phyloP scores from a whole-genome alignment of 805 yeast species.

The Saturnispora ahearnii region DNA sequence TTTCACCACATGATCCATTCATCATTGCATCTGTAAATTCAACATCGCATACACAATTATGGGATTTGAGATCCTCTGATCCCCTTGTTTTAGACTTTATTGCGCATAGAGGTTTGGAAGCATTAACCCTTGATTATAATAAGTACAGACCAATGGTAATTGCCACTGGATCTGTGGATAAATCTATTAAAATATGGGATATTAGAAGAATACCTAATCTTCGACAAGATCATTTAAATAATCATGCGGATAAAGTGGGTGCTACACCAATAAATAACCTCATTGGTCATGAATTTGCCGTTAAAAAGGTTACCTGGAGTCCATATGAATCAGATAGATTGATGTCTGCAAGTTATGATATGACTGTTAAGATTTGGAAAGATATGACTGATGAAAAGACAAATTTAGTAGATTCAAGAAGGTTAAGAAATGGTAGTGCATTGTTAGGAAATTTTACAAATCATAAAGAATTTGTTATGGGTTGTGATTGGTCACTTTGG shows the following conservation, averaged over 20 bases:
- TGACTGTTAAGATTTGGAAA: constrained; percentile 84
- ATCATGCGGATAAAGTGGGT: constrained; percentile 30
- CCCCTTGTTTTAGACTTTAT: constrained; percentile 51
- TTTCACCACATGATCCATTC: constrained; percentile 78
- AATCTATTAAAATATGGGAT: constrained; percentile 80
- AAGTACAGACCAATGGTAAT: constrained; percentile 72
- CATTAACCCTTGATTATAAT: constrained; percentile 80
- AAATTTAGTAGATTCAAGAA: constrained; percentile 37
- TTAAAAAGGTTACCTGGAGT: constrained; percentile 76
- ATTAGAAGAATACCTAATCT: constrained; percentile 47
- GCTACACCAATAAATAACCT: constrained; percentile 70
- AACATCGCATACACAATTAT: constrained; percentile 63
- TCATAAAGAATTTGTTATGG: constrained; percentile 86
- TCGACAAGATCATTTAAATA: neutral
- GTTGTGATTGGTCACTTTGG: constrained; percentile 94
- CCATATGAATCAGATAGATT: constrained; percentile 73
- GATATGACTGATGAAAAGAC: constrained; percentile 58
- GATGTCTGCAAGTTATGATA: constrained; percentile 78
- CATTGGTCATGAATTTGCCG: constrained; percentile 83
- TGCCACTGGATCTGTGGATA: constrained; percentile 91
- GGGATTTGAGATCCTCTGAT: constrained; percentile 71
- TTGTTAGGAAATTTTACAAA: constrained; percentile 48
- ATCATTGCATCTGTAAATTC: constrained; percentile 63
- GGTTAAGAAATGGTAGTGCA: constrained; percentile 40
- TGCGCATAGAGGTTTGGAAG: constrained; percentile 76